phyloP scores from a whole-genome alignment of 2,329 filamentous ascomycete species.

The Apiospora koreana region DNA sequence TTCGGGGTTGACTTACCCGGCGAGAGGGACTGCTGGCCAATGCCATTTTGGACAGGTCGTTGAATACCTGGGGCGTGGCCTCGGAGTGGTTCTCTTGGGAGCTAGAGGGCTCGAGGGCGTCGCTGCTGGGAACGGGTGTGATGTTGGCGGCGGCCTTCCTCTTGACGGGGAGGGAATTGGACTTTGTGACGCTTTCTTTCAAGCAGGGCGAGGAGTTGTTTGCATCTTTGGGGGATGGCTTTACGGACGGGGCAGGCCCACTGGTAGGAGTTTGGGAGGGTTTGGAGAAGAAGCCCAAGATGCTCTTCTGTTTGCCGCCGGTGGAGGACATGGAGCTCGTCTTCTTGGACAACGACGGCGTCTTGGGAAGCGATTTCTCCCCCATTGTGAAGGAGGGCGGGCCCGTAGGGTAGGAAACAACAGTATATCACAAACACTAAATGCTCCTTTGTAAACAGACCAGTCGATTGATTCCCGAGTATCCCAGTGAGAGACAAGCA shows the following conservation, averaged over 20 bases:
- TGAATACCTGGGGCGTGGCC: slow-evolving; percentile 50
- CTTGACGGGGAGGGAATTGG: slow-evolving; percentile 33
- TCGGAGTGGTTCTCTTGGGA: slow-evolving; percentile 64
- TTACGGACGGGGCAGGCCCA: slow-evolving; percentile 37
- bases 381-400: not conserved
- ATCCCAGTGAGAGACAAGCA: not conserved
- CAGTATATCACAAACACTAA: not conserved
- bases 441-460: not conserved
- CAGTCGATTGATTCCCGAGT: not conserved
- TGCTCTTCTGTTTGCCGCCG: slow-evolving; percentile 65
- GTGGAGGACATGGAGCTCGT: slow-evolving; percentile 46
- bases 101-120: slow-evolving; percentile 66
- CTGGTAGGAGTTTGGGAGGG: slow-evolving; percentile 32
- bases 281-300: slow-evolving; percentile 80
- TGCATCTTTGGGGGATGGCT: slow-evolving; percentile 23
- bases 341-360: slow-evolving; percentile 45
- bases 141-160: slow-evolving; percentile 46
- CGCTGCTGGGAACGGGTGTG: slow-evolving; percentile 81
- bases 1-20: slow-evolving; percentile 58
- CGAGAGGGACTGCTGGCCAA: slow-evolving; percentile 73
- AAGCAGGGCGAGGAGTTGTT: slow-evolving; percentile 22
- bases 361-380: slow-evolving; percentile 30
- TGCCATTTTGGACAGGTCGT: slow-evolving; percentile 43
- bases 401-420: not conserved
- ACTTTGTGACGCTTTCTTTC: slow-evolving; percentile 20